phyloP scores from a whole-genome alignment of 768 basidiomycete species.

The Tricholoma saponaceum region DNA sequence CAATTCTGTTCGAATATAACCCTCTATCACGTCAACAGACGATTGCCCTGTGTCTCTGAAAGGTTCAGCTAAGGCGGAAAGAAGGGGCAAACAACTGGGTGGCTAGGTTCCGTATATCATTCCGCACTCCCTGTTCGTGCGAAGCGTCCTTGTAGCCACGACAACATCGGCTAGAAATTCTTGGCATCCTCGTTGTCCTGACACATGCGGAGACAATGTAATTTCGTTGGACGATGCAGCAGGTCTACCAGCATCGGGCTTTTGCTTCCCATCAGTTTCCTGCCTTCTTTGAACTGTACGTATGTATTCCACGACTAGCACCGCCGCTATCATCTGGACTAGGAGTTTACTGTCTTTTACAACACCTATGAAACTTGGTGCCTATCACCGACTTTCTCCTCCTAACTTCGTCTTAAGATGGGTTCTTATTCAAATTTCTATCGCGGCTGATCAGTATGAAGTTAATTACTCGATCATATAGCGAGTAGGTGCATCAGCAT shows the following conservation, averaged over 20 bases:
- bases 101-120: background rate
- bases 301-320: no score
- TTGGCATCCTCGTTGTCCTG: background rate
- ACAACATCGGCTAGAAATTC: background rate
- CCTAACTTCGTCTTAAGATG: no score
- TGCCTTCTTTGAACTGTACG: background rate
- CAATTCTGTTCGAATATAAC: constrained; percentile 53
- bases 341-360: no score
- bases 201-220: background rate
- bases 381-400: no score
- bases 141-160: background rate
- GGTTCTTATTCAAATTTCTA: no score
- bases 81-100: background rate
- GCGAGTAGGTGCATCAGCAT: no score
- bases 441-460: no score
- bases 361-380: no score
- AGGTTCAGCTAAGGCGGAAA: background rate
- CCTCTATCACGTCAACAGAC: background rate
- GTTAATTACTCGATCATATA: no score
- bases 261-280: background rate
- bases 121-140: background rate
- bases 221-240: background rate
- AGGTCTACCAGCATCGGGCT: background rate
- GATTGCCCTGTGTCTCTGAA: background rate
- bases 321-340: no score